These are phyloP conservation scores for Paecilomyces fulvus DNA, from an alignment of 2,329 filamentous ascomycete species.

Conservation along the genomic window DNA sequence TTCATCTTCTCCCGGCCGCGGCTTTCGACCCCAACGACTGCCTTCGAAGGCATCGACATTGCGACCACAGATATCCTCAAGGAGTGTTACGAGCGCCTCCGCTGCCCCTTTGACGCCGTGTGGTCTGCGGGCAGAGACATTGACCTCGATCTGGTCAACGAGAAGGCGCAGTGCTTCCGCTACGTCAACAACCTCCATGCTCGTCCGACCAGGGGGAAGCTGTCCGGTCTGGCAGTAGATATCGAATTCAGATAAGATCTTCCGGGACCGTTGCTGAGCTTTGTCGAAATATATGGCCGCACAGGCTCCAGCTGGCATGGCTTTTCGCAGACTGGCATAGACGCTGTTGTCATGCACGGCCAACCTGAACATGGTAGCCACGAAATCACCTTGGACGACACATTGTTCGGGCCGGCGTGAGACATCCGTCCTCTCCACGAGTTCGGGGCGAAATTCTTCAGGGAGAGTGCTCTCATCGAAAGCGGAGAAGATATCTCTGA, in stretches of 20 bases:
- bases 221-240: conserved; percentile 29
- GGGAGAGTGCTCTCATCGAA: conserved; percentile 33
- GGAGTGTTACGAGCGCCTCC: conserved; percentile 28
- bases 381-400: conserved; percentile 37
- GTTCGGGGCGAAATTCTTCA: conserved; percentile 33
- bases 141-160: conserved; percentile 23
- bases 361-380: conserved; percentile 37
- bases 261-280: conserved; percentile 24
- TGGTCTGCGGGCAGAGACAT: conserved; percentile 25
- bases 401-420: conserved; percentile 32
- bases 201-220: conserved; percentile 11
- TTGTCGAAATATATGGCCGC: conserved; percentile 39
- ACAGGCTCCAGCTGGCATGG: conserved; percentile 33
- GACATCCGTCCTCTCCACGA: conserved; percentile 26
- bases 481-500: conserved; percentile 38
- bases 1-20: conserved; percentile 28
- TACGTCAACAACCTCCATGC: conserved; percentile 22
- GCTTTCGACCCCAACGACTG: conserved; percentile 24
- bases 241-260: conserved; percentile 31
- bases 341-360: conserved; percentile 37
- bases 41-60: conserved; percentile 33
- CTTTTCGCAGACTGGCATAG: conserved; percentile 33
- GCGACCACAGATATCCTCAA: conserved; percentile 29
- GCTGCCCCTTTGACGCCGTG: conserved; percentile 30
- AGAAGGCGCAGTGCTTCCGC: conserved; percentile 21